Evolutionary conservation across 169 alveolate species (phyloP).

Genomic region (Plasmodium vivax): DNA sequence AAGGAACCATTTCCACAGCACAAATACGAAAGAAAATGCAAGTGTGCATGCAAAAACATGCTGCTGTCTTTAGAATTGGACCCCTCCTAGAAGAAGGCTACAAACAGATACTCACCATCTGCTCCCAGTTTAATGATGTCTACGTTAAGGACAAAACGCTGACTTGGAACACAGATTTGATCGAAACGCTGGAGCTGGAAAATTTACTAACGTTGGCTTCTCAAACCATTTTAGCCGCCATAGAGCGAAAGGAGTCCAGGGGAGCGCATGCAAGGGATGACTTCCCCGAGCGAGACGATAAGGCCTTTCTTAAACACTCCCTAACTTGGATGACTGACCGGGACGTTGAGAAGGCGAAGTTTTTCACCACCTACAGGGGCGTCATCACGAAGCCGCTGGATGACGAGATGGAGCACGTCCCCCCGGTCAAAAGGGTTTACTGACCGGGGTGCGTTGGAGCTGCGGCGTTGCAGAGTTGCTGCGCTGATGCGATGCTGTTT

Average conservation of each 20-base stretch:
- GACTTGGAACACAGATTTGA: slow-evolving; percentile 96
- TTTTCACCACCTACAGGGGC: slow-evolving; percentile 72
- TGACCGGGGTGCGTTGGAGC: neutral
- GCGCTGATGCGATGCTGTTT: neutral
- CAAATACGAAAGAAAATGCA: slow-evolving; percentile 82
- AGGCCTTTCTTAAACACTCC: slow-evolving; percentile 96
- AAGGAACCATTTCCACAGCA: slow-evolving; percentile 78
- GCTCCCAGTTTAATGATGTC: slow-evolving; percentile 87
- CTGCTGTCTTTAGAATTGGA: slow-evolving; percentile 96
- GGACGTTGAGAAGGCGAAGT: slow-evolving; percentile 83
- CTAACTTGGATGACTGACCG: slow-evolving; percentile 87
- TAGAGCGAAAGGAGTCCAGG: slow-evolving; percentile 95
- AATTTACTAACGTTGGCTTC: slow-evolving; percentile 92
- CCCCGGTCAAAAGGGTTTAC: slow-evolving; percentile 90
- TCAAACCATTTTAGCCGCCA: slow-evolving; percentile 95
- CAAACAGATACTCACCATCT: slow-evolving; percentile 85
- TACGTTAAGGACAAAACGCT: slow-evolving; percentile 90
- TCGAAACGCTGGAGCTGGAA: slow-evolving; percentile 96
- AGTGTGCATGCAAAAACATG: slow-evolving; percentile 95
- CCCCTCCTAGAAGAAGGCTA: slow-evolving; percentile 91
- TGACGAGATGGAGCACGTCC: slow-evolving; percentile 90
- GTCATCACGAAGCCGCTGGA: slow-evolving; percentile 92
- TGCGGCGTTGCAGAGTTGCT: too few species aligned
- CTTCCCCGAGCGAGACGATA: slow-evolving; percentile 95
- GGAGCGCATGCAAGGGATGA: slow-evolving; percentile 99